Evolutionary conservation across 805 yeast genomes (phyloP), one percentile per base, ranked within the genome.

Genomic region (Lachancea mirantina): DNA sequence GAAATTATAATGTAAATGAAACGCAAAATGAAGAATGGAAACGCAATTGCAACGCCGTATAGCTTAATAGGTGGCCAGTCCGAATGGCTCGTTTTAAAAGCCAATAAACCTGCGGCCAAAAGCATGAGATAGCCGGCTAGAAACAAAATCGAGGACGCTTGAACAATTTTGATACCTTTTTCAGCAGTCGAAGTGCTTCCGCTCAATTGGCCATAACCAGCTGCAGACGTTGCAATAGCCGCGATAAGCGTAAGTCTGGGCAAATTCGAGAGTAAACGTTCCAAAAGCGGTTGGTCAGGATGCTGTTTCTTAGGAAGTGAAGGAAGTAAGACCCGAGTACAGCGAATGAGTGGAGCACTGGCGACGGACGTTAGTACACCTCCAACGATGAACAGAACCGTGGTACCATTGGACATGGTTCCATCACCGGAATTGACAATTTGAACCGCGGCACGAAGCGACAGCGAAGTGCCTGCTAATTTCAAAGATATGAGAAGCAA

Each of bases 1-100:
- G 33, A 15, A 16, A 23, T n/a, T n/a, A 30, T 30, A n/a, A 17
- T 16, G 16, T 14, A 30, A 24, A 30, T 13, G 16, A 30, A 30
- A 15, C 33, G 19, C 11, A 23, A 20, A 10, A 30, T 5, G 15
- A 30, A 30, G 16, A 30, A 30, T 3, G 33, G 33, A n/a, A 22
- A n/a, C n/a, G 33, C 33, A 14, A 23, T 19, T 19, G n/a, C 6
- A 23, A 16, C 14, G 17, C 21, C 8, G 13, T 30, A 14, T 6
- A 15, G 9, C 14, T 14, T 3, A 24, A 18, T 8, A 18, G 11
- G 5, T 24, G 4, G 6, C 16, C 7, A 14, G 15, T 5, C 6
- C 19, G 32, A 8, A 10, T n/a, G 8, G 33, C 27, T 4, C 17
- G 9, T 4, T n/a, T 19, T 7, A n/a, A 10, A 30, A 11, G 4